Percentiles rank a stretch among this genome's conserved stretches.
These are phyloP conservation scores for Dimocarpus longan DNA, from an alignment of 345 rosid species.

Conservation along the genomic window DNA sequence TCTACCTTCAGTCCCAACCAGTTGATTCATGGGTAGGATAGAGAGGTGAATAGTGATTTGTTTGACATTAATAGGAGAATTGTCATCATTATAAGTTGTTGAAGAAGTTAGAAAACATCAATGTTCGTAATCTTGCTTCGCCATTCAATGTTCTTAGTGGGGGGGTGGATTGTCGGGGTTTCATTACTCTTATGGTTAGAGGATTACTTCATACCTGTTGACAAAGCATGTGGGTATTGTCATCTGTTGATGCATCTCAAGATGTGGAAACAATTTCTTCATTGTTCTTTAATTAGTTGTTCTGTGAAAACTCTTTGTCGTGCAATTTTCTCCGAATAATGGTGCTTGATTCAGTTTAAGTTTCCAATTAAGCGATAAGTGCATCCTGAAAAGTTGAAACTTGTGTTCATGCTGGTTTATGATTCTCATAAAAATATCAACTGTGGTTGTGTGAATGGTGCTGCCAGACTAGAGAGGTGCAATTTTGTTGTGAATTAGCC, in stretches of 20 bases:
- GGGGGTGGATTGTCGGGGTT: background rate
- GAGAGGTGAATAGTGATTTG: constrained; percentile 2
- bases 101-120: background rate
- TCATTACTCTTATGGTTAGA: background rate
- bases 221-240: background rate
- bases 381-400: constrained; percentile 1
- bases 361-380: background rate
- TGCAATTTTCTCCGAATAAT: background rate
- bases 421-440: background rate
- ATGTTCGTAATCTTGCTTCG: background rate
- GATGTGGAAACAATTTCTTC: background rate
- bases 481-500: background rate
- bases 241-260: background rate
- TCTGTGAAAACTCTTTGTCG: background rate
- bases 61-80: background rate
- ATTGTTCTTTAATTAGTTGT: background rate
- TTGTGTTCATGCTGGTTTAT: constrained; percentile 4
- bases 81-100: background rate
- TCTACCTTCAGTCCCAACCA: constrained; percentile 22
- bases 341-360: constrained; percentile 11
- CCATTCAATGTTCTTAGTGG: background rate
- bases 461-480: constrained; percentile 1
- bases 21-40: constrained; percentile 25
- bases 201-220: background rate
- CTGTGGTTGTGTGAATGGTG: background rate